Evolutionary conservation across 495 filamentous ascomycete species (phyloP).

Genomic region (Aspergillus asperescens): DNA sequence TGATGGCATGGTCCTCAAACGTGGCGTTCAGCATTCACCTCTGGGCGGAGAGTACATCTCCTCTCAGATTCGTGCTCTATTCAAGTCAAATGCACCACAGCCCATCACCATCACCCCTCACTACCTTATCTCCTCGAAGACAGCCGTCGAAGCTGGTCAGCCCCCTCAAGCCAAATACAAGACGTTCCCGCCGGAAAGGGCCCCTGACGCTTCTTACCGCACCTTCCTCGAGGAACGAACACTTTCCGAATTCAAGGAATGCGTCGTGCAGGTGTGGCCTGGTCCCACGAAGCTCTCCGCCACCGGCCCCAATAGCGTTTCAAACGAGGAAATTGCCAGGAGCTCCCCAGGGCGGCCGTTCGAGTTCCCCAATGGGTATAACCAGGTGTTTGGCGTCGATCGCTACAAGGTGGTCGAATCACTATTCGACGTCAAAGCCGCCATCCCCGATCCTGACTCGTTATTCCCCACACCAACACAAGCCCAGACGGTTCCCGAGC

Average conservation of each 20-base stretch:
- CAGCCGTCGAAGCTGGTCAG: conserved; percentile 79
- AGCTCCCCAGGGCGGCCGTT: conserved; percentile 72
- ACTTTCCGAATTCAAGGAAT: conserved; percentile 94
- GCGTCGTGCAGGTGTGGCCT: conserved; percentile 88
- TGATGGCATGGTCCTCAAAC: conserved; percentile 89
- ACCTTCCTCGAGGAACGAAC: conserved; percentile 86
- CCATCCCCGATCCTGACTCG: conserved; percentile 39
- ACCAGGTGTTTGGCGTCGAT: conserved; percentile 86
- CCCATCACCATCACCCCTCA: conserved; percentile 77
- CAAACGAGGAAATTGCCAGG: conserved; percentile 63
- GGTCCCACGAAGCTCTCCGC: conserved; percentile 64
- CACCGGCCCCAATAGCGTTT: conserved; percentile 50
- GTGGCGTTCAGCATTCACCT: conserved; percentile 76
- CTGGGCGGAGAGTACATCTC: conserved; percentile 87
- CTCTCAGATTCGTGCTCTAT: conserved; percentile 75
- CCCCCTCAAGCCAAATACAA: conserved; percentile 67
- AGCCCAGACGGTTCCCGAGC: conserved; percentile 68
- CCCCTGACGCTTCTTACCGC: conserved; percentile 68
- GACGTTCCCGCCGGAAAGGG: conserved; percentile 54
- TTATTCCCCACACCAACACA: conserved; percentile 50
- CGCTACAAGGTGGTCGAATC: conserved; percentile 80
- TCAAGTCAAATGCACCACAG: conserved; percentile 63
- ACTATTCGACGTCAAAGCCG: conserved; percentile 75
- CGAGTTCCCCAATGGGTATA: conserved; percentile 93
- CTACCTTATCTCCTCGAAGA: conserved; percentile 81